Base-by-base conservation (phyloP, 495 filamentous ascomycete genomes). In the Tuber aestivum region DNA sequence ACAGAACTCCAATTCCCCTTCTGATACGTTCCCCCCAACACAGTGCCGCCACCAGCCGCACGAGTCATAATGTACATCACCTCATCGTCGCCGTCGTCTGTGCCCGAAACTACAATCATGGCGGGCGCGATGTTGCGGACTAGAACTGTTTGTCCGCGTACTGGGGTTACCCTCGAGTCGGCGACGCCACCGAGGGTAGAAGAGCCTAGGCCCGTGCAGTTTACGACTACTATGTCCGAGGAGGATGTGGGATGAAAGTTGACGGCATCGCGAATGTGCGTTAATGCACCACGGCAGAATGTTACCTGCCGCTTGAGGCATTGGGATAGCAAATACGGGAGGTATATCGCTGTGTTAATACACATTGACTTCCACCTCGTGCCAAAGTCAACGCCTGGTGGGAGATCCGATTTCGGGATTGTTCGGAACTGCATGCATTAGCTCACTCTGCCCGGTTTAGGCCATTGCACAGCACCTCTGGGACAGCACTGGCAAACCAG, bases 1-100 rank as follows among this genome's bases (percentile, higher is more conserved):
- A 92, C 87, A 23, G 89, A 86, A 75, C 97, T 94, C 94, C 93
- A 97, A 74, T 90, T 91, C 23, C 90, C 87, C 83, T 91, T 91
- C 84, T 93, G 90, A 81, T 97, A 94, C 38, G 90, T 96, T 0
- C 95, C 95, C 9, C 95, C 95, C 7, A 99, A 86, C 40, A 99
- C 87, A 0, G 93, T 97, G 4, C 89, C 89, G 21, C 89, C 89
- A 27, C 89, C 94, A 12, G 89, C 90, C 3, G 94, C 93, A n/a
- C 95, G 89, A 75, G 90, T 89, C 95, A 99, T 99, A 71, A 94
- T 89, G 81, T 99, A 99, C 75, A 87, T 86, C n/a, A 89, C 84
- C 83, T 98, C 94, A 48, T 93, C 94, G 0, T 87, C 87, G 0
- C 90, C 92, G 79, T 97, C 92, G 70, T 97, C 94, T 0, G 89